These are phyloP conservation scores for Ceriops decandra DNA, from an alignment of 345 rosid genomes.

Conservation along the genomic window DNA sequence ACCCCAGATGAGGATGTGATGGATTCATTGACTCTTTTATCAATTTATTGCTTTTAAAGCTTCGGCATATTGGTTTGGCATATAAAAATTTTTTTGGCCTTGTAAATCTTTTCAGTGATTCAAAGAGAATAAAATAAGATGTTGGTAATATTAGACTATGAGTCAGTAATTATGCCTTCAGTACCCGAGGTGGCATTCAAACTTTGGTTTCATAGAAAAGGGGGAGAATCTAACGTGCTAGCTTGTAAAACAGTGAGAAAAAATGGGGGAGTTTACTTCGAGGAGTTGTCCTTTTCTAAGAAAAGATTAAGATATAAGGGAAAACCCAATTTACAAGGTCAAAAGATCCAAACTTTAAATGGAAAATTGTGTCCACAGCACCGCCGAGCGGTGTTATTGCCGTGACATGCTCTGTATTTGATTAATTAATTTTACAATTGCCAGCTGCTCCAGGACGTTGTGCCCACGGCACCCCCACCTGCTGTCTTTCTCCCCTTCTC, in stretches of 20 bases:
- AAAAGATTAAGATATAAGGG: background rate
- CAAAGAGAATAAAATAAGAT: conserved; percentile 1
- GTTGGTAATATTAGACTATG: no score
- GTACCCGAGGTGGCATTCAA: no score
- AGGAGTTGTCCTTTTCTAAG: background rate
- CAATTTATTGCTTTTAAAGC: no score
- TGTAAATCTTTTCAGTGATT: conserved; percentile 4
- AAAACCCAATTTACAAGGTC: background rate
- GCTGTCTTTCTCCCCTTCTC: no score
- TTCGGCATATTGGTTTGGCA: background rate
- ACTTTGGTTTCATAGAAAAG: background rate
- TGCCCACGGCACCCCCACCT: conserved; percentile 1
- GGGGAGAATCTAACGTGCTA: no score
- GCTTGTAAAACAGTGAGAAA: no score
- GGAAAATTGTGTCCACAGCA: background rate
- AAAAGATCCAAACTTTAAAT: background rate
- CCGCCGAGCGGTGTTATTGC: background rate
- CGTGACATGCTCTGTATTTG: background rate
- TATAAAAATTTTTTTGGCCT: background rate
- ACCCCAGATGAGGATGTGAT: background rate
- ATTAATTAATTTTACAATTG: background rate
- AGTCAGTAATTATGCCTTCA: no score
- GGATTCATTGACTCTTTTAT: background rate
- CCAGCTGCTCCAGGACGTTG: conserved; percentile 1
- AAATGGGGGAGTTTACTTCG: no score